These are phyloP conservation scores for Discostella stelligeroides DNA, from an alignment of 108 stramenopile species.

Conservation along the genomic window DNA sequence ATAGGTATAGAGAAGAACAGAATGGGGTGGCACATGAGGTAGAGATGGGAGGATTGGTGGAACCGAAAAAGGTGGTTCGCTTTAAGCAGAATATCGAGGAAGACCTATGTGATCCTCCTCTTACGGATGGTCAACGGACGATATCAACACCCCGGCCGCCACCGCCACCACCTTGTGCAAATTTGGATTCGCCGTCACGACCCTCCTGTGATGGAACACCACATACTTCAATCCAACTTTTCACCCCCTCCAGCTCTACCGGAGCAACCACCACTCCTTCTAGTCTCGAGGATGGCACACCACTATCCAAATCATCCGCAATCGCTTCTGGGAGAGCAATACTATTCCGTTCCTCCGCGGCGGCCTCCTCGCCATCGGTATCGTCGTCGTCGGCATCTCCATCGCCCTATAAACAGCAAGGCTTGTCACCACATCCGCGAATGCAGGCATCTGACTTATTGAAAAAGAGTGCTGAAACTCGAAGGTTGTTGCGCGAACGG, in stretches of 20 bases:
- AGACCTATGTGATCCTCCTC: constrained; percentile 30
- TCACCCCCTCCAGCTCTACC: background rate
- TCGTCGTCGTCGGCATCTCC: background rate
- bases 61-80: constrained; percentile 16
- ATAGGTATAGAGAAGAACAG: constrained; percentile 4
- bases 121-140: background rate
- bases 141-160: constrained; percentile 2
- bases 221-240: background rate
- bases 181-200: background rate
- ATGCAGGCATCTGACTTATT: constrained; percentile 29
- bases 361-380: constrained; percentile 5
- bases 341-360: constrained; percentile 24
- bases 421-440: constrained; percentile 27
- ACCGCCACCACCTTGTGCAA: background rate
- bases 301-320: constrained; percentile 28
- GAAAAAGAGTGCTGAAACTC: constrained; percentile 46
- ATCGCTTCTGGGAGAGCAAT: constrained; percentile 37
- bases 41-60: constrained; percentile 1
- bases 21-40: background rate
- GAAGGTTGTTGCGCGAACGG: constrained; percentile 33
- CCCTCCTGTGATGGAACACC: background rate
- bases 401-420: background rate
- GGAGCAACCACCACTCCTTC: background rate
- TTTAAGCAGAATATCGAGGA: constrained; percentile 14
- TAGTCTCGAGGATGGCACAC: background rate